Conservation (phyloP, 2,329 filamentous ascomycete genomes). For the Aspergillus transmontanensis region DNA sequence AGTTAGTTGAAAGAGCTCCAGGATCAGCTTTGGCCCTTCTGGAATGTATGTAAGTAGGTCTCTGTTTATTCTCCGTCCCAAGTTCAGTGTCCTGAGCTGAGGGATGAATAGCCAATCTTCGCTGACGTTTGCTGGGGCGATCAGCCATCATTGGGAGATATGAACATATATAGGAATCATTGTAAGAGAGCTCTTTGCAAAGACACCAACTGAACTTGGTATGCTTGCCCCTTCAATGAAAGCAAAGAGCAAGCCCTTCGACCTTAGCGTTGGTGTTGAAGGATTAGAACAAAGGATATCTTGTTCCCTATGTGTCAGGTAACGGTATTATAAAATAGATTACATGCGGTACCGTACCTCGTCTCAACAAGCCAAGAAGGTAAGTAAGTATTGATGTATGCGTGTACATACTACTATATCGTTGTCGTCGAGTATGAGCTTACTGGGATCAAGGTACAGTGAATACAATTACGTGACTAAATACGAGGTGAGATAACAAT, state of each 20-base stretch:
- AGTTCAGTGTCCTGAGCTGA: slow-evolving; percentile 29
- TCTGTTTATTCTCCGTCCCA: slow-evolving; percentile 9
- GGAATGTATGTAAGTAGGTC: too few relatives aligned
- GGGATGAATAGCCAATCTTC: slow-evolving; percentile 31
- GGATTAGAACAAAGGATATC: background rate
- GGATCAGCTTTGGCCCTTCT: background rate
- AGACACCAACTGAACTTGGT: background rate
- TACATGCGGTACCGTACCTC: background rate
- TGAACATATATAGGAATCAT: slow-evolving; percentile 9
- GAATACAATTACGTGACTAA: too few relatives aligned
- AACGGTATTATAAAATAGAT: background rate
- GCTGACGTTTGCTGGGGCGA: slow-evolving; percentile 41
- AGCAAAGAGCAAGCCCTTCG: background rate
- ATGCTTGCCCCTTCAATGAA: background rate
- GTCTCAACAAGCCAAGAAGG: background rate
- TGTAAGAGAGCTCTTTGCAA: background rate
- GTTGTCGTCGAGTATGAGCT: too few relatives aligned
- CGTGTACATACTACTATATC: background rate
- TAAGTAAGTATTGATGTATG: background rate
- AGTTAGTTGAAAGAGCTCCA: background rate
- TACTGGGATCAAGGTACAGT: too few relatives aligned
- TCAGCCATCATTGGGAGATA: slow-evolving; percentile 32
- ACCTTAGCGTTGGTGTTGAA: background rate
- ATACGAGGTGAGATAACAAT: too few relatives aligned
- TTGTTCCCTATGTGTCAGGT: background rate